Conservation (phyloP, 495 filamentous ascomycete species). For the Alectoria sarmentosa region DNA sequence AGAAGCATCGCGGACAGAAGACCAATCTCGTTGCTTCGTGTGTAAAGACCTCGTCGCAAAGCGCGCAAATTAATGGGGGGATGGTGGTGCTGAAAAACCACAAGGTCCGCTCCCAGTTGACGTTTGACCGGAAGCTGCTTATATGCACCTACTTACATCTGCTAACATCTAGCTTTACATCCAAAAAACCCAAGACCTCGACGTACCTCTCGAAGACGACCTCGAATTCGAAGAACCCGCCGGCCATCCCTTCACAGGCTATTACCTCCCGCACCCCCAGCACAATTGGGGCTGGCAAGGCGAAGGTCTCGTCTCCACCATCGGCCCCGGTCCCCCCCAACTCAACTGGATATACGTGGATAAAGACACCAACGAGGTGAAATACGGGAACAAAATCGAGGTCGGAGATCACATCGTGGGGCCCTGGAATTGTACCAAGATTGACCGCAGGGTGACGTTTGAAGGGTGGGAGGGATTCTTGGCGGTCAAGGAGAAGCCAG, state of each 20-base stretch:
- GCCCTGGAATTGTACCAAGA: slow-evolving; percentile 50
- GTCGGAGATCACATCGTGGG: slow-evolving; percentile 44
- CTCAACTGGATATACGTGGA: slow-evolving; percentile 61
- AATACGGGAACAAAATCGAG: slow-evolving; percentile 43
- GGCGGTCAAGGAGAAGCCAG: slow-evolving; percentile 36
- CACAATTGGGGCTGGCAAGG: slow-evolving; percentile 38
- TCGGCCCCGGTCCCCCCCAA: slow-evolving; percentile 52
- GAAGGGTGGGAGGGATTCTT: slow-evolving; percentile 48
- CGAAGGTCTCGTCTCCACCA: slow-evolving; percentile 49
- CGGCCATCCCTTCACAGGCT: slow-evolving; percentile 52
- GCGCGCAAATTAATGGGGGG: slow-evolving; percentile 37
- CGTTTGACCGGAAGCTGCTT: too few species aligned
- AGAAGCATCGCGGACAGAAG: slow-evolving; percentile 44
- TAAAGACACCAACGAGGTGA: slow-evolving; percentile 47
- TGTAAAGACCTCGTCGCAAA: slow-evolving; percentile 30
- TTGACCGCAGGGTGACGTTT: slow-evolving; percentile 48
- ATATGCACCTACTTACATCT: neutral
- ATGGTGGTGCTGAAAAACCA: slow-evolving; percentile 41
- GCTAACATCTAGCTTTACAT: slow-evolving; percentile 11
- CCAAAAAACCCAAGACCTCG: slow-evolving; percentile 3
- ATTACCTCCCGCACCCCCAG: slow-evolving; percentile 55
- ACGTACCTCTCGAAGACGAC: slow-evolving; percentile 31
- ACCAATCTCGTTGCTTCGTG: slow-evolving; percentile 43
- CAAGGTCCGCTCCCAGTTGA: slow-evolving; percentile 26
- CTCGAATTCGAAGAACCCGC: slow-evolving; percentile 29